Evolutionary conservation across 495 filamentous ascomycete species (phyloP), one percentile per base, ranked within the genome.

Genomic region (Talaromyces stipitatus): DNA sequence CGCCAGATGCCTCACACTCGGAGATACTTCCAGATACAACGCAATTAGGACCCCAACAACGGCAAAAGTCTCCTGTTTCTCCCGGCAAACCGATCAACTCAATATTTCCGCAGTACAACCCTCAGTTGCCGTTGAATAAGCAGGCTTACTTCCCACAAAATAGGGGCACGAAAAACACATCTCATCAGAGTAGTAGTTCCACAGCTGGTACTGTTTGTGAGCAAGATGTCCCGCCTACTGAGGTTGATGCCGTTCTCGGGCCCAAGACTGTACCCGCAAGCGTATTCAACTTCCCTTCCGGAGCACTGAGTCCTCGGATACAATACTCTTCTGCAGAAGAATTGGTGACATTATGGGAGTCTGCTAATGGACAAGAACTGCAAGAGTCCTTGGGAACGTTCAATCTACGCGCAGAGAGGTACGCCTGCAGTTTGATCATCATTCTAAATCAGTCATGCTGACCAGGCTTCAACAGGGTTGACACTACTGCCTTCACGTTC

Each of bases 51-150:
- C n/a, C 61, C 33, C 32, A 62, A 50, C 55, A 60, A 18, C 33
- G 12, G 4, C 54, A 26, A n/a, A 45, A 27, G 10, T 26, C 64
- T 43, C 59, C 66, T 32, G 55, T 66, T 61, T 65, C 75, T 38
- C 65, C 77, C 0, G 66, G 69, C 7, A 47, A 67, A 51, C 64
- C 75, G 63, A 87, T 87, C 72, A 76, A 72, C 57, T 87, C 85
- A 12, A 94, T 94, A 58, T 94, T 95, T 66, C 90, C 90, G 12
- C 81, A 76, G n/a, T 92, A 90, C 64, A 83, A 95, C 66, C 83
- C 84, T 9, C 79, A 80, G n/a, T 50, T 87, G 8, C 80, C 87
- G 8, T 76, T 90, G 23, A 77, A 79, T 57, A 81, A 83, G 55
- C 89, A 94, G 64, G 72, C 77, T 36, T 90, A 91, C 64, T 83